A percentile compares a stretch with the other conserved stretches of the same genome.
These are phyloP conservation scores for Saccharomycopsis javanensis DNA, from an alignment of 805 yeast species.

Conservation along the genomic window DNA sequence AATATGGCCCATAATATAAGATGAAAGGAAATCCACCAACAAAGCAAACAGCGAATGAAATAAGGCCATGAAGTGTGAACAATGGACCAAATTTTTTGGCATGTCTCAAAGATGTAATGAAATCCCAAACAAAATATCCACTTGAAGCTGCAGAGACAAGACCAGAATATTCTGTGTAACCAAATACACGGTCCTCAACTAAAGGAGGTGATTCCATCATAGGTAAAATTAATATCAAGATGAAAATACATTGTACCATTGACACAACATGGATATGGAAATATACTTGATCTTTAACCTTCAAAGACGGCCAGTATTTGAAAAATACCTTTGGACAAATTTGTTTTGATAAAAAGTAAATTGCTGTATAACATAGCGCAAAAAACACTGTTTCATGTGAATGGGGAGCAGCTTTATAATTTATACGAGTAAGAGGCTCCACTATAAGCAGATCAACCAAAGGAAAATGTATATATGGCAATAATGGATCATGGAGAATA, in stretches of 20 bases:
- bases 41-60: conserved; percentile 65
- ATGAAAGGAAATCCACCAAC: conserved; percentile 59
- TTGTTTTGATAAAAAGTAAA: conserved; percentile 22
- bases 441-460: conserved; percentile 21
- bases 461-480: conserved; percentile 22
- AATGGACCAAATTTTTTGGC: conserved; percentile 54
- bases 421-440: neutral
- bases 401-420: conserved; percentile 20
- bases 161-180: conserved; percentile 61
- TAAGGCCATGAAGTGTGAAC: conserved; percentile 65
- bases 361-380: conserved; percentile 24
- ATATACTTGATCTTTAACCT: conserved; percentile 45
- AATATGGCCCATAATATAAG: conserved; percentile 68
- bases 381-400: conserved; percentile 27
- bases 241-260: conserved; percentile 66
- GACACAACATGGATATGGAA: conserved; percentile 85
- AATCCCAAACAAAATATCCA: conserved; percentile 87
- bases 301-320: conserved; percentile 21
- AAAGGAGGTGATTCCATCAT: conserved; percentile 47
- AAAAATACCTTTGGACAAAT: conserved; percentile 21
- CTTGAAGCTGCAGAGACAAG: conserved; percentile 53
- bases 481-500: conserved; percentile 24
- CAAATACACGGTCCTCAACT: conserved; percentile 42
- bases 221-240: conserved; percentile 50
- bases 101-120: conserved; percentile 50